Evolutionary conservation across 2,329 filamentous ascomycete genomes (phyloP), one percentile per base, ranked within the genome.

Genomic region (Paraconiothyrium brasiliense): DNA sequence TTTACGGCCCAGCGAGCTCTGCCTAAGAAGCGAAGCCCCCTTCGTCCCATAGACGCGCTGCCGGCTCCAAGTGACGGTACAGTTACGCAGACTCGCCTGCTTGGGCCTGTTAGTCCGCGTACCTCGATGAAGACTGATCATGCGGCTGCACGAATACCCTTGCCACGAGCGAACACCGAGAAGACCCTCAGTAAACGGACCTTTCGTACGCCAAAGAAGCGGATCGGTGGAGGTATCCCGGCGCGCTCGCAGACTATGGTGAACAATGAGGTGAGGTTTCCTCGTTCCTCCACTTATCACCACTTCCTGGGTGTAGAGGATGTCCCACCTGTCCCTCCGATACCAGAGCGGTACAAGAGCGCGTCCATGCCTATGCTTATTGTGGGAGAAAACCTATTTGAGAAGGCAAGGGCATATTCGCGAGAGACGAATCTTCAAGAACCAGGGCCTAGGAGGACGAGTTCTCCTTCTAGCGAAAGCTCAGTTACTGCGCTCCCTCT

Each of bases 221-320:
- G 71, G 39, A 67, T 52, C 46, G 66, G 67, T 51, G 60, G 64
- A 50, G 69, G 66, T 63, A 61, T 66, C n/a, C 62, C 66, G n/a
- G 72, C 71, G 55, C 63, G 60, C 58, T 54, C 67, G 60, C 59
- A 65, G 51, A 64, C 59, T 55, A 59, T 57, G 34, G 57, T 61
- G 59, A 74, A 69, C 51, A 63, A 71, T 64, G 70, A 78, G 75
- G 76, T 77, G 72, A 78, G 69, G 60, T 59, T 76, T 32, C 68
- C 74, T 64, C 71, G 66, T 59, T 75, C 73, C 57, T 66, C 63
- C 34, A 75, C 73, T 41, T 71, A 72, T 55, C 70, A 76, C 56
- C 48, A 62, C 62, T 56, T 75, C 65, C 65, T 62, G 59, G 59
- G 43, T 57, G 35, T 46, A 24, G 66, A 70, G 39, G 27, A 41